Conservation (phyloP, 257 asterid species). For the Ballota nigra region DNA sequence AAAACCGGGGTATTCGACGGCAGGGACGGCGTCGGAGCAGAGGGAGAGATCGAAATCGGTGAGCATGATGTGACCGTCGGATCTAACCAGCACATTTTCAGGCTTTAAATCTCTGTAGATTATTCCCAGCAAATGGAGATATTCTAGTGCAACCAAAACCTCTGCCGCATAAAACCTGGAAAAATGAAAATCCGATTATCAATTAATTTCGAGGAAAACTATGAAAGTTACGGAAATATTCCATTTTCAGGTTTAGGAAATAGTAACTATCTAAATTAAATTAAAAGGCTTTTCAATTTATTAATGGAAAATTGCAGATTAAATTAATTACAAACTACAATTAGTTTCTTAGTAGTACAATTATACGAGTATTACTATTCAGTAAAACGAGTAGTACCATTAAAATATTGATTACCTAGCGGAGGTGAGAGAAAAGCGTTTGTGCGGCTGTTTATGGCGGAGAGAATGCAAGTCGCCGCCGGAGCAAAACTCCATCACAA, state of each 20-base stretch:
- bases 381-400: too few relatives aligned
- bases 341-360: too few relatives aligned
- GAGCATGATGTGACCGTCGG: constrained; percentile 91
- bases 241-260: not conserved
- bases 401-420: constrained; percentile 62
- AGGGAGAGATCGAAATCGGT: constrained; percentile 87
- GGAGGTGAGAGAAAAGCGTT: constrained; percentile 58
- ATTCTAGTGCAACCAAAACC: constrained; percentile 83
- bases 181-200: not conserved
- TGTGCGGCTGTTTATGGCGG: constrained; percentile 65
- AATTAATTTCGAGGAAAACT: too few relatives aligned
- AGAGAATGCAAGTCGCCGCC: constrained; percentile 89
- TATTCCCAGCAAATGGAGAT: constrained; percentile 82
- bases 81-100: constrained; percentile 78
- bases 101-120: constrained; percentile 90
- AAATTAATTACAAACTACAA: too few relatives aligned
- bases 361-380: too few relatives aligned
- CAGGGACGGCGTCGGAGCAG: constrained; percentile 70
- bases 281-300: not conserved
- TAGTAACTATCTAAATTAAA: not conserved
- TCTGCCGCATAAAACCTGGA: constrained; percentile 84
- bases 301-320: not conserved
- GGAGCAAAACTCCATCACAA: constrained; percentile 79
- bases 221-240: not conserved
- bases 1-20: constrained; percentile 62